A percentile compares a stretch with the other conserved stretches of the same genome.
Evolutionary conservation across 768 basidiomycete genomes (phyloP).

Genomic region (Tricholoma bakamatsutake): DNA sequence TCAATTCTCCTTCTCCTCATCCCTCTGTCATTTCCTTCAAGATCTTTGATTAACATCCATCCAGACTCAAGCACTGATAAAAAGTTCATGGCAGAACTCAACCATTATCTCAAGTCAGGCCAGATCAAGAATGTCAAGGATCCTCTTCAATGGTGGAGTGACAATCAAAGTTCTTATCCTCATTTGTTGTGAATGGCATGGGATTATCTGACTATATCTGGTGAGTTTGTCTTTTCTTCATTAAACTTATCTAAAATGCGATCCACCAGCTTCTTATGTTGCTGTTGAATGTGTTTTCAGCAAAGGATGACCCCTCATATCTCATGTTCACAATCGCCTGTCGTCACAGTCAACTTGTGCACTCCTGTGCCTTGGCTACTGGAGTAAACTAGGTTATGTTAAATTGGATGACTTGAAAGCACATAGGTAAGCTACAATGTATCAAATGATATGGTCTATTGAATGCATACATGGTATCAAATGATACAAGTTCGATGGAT

Average conservation of each 20-base stretch:
- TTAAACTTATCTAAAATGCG: neutral
- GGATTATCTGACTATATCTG: slow-evolving; percentile 21
- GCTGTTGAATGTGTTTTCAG: neutral
- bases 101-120: slow-evolving; percentile 23
- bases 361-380: slow-evolving; percentile 29
- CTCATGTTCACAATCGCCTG: neutral
- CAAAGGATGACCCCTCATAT: neutral
- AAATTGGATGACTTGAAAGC: neutral
- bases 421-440: too few species aligned
- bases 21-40: too few species aligned
- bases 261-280: neutral
- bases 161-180: slow-evolving; percentile 17
- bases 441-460: too few species aligned
- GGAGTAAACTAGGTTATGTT: slow-evolving; percentile 16
- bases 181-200: slow-evolving; percentile 25
- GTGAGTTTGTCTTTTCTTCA: slow-evolving; percentile 3
- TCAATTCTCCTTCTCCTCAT: too few species aligned
- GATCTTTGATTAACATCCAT: too few species aligned
- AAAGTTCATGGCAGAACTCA: slow-evolving; percentile 15
- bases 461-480: too few species aligned
- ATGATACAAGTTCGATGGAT: too few species aligned
- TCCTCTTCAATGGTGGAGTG: slow-evolving; percentile 26
- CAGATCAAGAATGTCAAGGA: slow-evolving; percentile 16
- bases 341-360: slow-evolving; percentile 17
- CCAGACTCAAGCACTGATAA: slow-evolving; percentile 4